Evolutionary conservation across 768 basidiomycete species (phyloP).

Genomic region (Lactifluus hygrophoroides): DNA sequence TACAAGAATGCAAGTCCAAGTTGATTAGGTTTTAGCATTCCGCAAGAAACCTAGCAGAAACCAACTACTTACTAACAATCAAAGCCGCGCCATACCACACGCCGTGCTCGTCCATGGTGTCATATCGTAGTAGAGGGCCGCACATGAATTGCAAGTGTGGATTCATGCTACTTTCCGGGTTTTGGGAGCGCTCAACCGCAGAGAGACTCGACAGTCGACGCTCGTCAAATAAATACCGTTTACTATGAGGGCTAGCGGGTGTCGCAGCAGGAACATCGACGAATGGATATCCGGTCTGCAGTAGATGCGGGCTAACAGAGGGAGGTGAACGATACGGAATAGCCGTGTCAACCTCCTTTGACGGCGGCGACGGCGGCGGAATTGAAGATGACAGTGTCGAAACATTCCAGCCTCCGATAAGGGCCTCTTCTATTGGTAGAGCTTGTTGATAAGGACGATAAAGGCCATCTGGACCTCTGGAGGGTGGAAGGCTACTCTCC

Average conservation of each 20-base stretch:
- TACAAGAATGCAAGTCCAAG: slow-evolving; percentile 25
- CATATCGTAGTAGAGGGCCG: slow-evolving; percentile 83
- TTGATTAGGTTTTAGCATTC: too few relatives aligned
- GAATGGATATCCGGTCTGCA: slow-evolving; percentile 10
- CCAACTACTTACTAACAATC: slow-evolving; percentile 64
- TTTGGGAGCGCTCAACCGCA: slow-evolving; percentile 58
- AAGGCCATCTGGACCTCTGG: slow-evolving; percentile 41
- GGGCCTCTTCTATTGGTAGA: slow-evolving; percentile 51
- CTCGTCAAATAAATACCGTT: slow-evolving; percentile 20
- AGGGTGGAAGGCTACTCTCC: slow-evolving; percentile 23
- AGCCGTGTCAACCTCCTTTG: slow-evolving; percentile 30
- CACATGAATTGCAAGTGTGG: slow-evolving; percentile 89
- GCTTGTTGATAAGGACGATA: slow-evolving; percentile 50
- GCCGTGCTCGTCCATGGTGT: slow-evolving; percentile 69
- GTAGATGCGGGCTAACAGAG: slow-evolving; percentile 2
- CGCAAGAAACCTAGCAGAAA: background rate
- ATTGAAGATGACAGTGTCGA: slow-evolving; percentile 25
- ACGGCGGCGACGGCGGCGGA: slow-evolving; percentile 41
- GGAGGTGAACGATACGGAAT: background rate
- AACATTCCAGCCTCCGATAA: slow-evolving; percentile 48
- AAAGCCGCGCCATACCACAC: slow-evolving; percentile 86
- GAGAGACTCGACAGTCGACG: slow-evolving; percentile 40
- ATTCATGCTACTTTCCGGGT: slow-evolving; percentile 58
- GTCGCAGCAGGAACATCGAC: background rate
- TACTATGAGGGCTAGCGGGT: background rate